Evolutionary conservation across 2,329 filamentous ascomycete species (phyloP).

Genomic region (Fusarium burgessii): DNA sequence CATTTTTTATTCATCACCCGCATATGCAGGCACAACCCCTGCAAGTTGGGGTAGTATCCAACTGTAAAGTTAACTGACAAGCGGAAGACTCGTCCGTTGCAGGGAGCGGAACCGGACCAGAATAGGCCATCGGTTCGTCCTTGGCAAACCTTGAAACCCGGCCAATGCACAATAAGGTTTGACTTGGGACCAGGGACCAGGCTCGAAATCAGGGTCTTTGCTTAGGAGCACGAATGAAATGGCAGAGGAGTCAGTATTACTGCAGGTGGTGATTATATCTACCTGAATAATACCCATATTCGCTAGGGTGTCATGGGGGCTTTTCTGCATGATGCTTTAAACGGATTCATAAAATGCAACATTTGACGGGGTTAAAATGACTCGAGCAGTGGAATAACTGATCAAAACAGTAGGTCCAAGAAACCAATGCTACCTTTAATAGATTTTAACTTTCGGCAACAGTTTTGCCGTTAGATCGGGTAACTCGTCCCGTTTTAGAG

Average conservation of each 20-base stretch:
- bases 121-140: not conserved
- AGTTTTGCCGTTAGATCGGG: not conserved
- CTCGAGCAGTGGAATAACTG: not conserved
- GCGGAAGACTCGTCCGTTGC: not conserved
- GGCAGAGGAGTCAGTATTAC: not conserved
- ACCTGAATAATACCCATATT: not conserved
- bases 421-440: not conserved
- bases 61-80: not conserved
- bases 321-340: not conserved
- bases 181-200: not conserved
- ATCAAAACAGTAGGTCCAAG: not conserved
- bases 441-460: not conserved
- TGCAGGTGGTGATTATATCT: not conserved
- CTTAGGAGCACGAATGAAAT: not conserved
- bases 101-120: slow-evolving; percentile 1
- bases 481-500: not conserved
- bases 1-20: not conserved
- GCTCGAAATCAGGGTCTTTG: not conserved
- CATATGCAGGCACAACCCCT: not conserved
- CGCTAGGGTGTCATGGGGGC: not conserved
- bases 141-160: not conserved
- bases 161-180: slow-evolving; percentile 2
- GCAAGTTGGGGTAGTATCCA: not conserved
- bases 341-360: not conserved
- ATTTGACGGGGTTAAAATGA: not conserved